These are phyloP conservation scores for Ichthyophthirius multifiliis DNA, from an alignment of 169 alveolate genomes.

Conservation along the genomic window DNA sequence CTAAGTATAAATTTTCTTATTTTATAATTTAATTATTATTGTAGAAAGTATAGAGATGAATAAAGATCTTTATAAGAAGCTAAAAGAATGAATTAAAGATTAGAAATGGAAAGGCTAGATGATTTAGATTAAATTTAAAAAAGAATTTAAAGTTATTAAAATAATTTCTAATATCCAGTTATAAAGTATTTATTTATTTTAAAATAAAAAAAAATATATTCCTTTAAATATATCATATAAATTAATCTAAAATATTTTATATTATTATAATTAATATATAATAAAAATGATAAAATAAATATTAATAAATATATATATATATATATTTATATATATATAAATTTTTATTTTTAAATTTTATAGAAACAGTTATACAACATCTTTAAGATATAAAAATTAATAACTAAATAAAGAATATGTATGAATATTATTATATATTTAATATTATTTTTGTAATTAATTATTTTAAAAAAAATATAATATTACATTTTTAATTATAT, in stretches of 20 bases:
- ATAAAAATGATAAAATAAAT: too few species aligned
- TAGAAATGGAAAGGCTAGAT: neutral
- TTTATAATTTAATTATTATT: neutral
- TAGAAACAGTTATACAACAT: neutral
- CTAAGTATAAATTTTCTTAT: neutral
- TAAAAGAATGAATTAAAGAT: neutral
- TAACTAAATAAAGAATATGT: constrained; percentile 29
- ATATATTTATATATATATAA: too few species aligned
- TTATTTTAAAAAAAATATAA: too few species aligned
- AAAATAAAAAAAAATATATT: neutral
- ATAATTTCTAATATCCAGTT: neutral
- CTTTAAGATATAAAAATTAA: neutral
- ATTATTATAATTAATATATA: too few species aligned
- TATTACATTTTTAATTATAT: too few species aligned
- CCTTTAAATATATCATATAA: neutral
- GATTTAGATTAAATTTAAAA: neutral
- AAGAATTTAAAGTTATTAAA: neutral
- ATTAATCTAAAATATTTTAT: too few species aligned
- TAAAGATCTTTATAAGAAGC: neutral
- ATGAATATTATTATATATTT: constrained; percentile 83
- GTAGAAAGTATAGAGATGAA: constrained; percentile 2
- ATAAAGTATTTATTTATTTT: neutral
- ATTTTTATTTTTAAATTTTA: neutral
- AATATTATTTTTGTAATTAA: constrained; percentile 86
- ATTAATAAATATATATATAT: too few species aligned